A percentile compares a stretch with the other conserved stretches of the same genome.
Conservation (phyloP, 2,329 filamentous ascomycete species). For the Cucurbitaria berberidis region DNA sequence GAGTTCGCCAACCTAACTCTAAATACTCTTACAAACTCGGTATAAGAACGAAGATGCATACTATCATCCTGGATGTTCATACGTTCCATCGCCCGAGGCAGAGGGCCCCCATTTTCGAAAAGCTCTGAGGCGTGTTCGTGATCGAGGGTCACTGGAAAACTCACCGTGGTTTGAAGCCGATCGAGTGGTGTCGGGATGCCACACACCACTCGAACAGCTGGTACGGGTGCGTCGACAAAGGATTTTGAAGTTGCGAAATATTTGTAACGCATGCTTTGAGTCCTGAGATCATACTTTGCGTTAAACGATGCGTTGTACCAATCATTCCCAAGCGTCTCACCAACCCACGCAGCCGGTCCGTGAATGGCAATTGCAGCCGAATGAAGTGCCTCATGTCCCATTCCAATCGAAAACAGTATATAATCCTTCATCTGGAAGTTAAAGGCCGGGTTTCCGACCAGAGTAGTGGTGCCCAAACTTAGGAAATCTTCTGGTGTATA, state of each 20-base stretch:
- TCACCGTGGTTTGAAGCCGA: background rate
- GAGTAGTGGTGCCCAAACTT: background rate
- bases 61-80: background rate
- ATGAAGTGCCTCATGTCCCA: background rate
- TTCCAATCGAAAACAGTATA: background rate
- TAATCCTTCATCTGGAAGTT: background rate
- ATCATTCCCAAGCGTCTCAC: background rate
- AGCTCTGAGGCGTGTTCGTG: background rate
- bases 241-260: background rate
- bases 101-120: too few relatives aligned
- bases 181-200: background rate
- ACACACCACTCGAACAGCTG: background rate
- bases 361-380: background rate
- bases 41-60: background rate
- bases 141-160: background rate
- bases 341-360: background rate
- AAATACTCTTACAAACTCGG: background rate
- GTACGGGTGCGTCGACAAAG: background rate
- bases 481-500: background rate
- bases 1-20: background rate
- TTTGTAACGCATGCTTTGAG: background rate
- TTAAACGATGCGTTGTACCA: background rate
- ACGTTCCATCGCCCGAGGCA: too few relatives aligned
- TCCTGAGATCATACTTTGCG: background rate
- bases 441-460: background rate